A percentile compares a stretch with the other conserved stretches of the same genome.
Evolutionary conservation across 2,329 filamentous ascomycete genomes (phyloP).

Genomic region (Ophiostoma tasmaniense): DNA sequence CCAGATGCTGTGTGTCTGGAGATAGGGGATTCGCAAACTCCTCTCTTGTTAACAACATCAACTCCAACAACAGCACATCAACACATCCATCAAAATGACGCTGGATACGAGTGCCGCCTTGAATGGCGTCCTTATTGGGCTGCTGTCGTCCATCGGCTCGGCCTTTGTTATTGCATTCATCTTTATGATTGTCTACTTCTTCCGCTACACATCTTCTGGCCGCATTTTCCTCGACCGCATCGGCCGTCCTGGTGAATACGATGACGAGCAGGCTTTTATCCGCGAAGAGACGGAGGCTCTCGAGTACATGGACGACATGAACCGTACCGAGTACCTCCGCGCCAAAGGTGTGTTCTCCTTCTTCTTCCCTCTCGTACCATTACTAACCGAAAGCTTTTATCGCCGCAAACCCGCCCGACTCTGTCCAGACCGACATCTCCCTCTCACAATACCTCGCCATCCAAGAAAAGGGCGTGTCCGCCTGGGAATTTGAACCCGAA

Average conservation of each 20-base stretch:
- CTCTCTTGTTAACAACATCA: neutral
- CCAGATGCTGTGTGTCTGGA: slow-evolving; percentile 9
- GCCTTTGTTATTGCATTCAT: slow-evolving; percentile 75
- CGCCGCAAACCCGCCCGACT: slow-evolving; percentile 89
- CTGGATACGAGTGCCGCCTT: slow-evolving; percentile 26
- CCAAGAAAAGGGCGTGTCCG: slow-evolving; percentile 98
- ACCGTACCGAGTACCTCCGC: slow-evolving; percentile 80
- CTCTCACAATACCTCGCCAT: slow-evolving; percentile 96
- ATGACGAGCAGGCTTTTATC: slow-evolving; percentile 91
- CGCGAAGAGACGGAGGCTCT: slow-evolving; percentile 92
- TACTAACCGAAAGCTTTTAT: slow-evolving; percentile 62
- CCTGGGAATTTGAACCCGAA: slow-evolving; percentile 99
- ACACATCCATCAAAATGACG: slow-evolving; percentile 7
- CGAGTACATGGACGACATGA: slow-evolving; percentile 90
- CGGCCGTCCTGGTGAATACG: slow-evolving; percentile 88
- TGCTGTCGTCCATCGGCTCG: slow-evolving; percentile 88
- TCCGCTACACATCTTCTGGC: slow-evolving; percentile 79
- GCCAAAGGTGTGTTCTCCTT: slow-evolving; percentile 66
- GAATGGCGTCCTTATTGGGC: slow-evolving; percentile 83
- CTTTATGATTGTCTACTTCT: slow-evolving; percentile 80
- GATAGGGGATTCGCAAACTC: slow-evolving; percentile 7
- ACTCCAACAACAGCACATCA: neutral
- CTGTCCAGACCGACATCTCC: slow-evolving; percentile 91
- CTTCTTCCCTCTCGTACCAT: neutral
- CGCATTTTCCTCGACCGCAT: slow-evolving; percentile 90